Base-by-base conservation (phyloP, 257 asterid species). In the Lithospermum erythrorhizon region DNA sequence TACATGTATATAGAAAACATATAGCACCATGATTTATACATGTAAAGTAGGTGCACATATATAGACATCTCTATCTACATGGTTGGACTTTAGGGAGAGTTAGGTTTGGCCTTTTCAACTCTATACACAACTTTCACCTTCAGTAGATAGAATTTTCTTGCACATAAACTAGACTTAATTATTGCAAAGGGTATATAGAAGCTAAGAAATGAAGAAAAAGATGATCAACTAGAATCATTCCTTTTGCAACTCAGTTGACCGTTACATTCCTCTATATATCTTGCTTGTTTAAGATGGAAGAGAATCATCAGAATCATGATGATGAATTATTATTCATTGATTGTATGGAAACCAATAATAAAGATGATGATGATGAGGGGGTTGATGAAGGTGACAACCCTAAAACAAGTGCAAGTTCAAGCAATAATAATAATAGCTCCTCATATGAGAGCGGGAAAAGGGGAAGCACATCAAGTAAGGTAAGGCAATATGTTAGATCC, bases 401-500 rank as follows among this genome's bases (percentile, higher is more conserved):
- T 17, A 72, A 65, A 19, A 22, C 61, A 3, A 72, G 71, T 55
- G 65, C 49, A 19, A 66, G 68, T 52, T 65, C 76, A 23, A 63
- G 68, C 24, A 27, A 27, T 27, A 27, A 27, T 24, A 24, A 24
- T 27, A 63, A 67, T 22, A 66, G 69, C 24, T 59, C 59, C 35
- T 60, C 22, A 17, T 68, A 64, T 3, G 66, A 56, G 57, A 65
- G 48, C 18, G 68, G 59, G 65, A 57, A 65, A 53, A 64, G 27
- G 55, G 21, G 19, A 18, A 47, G 56, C 60, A 25, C 61, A 16
- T 51, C 68, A 6, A 41, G 13, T 27, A 71, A 67, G 21, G 89
- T 89, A 58, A 76, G 98, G 4, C 90, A 72, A 16, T 93, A 93
- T 22, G 72, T 86, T 35, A 74, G 98, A 58, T 89, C 98, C 19